Evolutionary conservation across 2,329 filamentous ascomycete species (phyloP).

Genomic region (Mycosphaerella arachidis): DNA sequence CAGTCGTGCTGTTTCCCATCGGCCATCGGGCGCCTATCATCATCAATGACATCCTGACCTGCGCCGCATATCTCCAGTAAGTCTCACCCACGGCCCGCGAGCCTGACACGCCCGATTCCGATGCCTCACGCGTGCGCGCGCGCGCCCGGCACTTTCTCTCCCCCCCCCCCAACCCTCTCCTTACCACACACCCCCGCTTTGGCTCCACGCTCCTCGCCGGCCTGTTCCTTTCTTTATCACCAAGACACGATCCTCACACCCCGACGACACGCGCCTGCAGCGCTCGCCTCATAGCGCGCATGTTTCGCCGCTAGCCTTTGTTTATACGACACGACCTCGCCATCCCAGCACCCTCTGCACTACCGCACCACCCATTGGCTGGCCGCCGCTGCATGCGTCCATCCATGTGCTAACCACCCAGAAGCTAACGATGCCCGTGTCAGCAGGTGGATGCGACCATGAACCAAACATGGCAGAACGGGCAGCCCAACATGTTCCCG

Average conservation of each 20-base stretch:
- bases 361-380: neutral
- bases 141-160: too few relatives aligned
- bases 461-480: slow-evolving; percentile 12
- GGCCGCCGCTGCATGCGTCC: neutral
- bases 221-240: neutral
- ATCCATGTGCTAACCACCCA: neutral
- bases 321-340: neutral
- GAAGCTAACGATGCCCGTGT: slow-evolving; percentile 8
- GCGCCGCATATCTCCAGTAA: too few relatives aligned
- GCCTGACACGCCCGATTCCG: too few relatives aligned
- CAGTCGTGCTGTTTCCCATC: too few relatives aligned
- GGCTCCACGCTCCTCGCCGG: neutral
- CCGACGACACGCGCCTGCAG: neutral
- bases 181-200: neutral
- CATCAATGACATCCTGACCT: too few relatives aligned
- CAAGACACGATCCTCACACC: neutral
- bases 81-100: too few relatives aligned
- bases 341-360: neutral
- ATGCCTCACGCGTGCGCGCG: too few relatives aligned
- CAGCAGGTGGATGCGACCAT: slow-evolving; percentile 14
- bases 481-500: slow-evolving; percentile 18
- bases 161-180: neutral
- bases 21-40: too few relatives aligned
- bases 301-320: neutral
- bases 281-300: neutral